Evolutionary conservation across 371 early-diverging fungal genomes (phyloP), one percentile per base, ranked within the genome.

Genomic region (Mucor sp.): DNA sequence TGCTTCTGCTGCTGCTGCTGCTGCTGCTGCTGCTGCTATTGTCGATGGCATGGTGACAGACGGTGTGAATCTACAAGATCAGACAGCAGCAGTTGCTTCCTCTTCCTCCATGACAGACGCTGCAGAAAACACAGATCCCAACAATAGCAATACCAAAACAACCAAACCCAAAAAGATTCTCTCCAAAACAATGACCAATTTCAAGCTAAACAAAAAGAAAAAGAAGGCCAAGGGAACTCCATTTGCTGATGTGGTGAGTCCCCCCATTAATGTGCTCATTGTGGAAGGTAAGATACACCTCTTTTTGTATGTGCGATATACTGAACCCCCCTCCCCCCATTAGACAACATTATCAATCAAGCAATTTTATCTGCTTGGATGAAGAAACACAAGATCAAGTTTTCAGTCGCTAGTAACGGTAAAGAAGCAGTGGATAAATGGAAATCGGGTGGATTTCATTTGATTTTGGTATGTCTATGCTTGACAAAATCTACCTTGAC

Each of bases 331-430:
- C 3, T 9, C 23, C 14, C 19, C 8, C 6, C 25, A 5, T 28
- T 74, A 85, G 91, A 91, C 70, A 91, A 91, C 72, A 76, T 79
- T 6, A 87, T 91, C 74, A 91, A 90, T 74, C 89, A 88, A 67
- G 78, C 77, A 17, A 90, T 92, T 68, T 64, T 92, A 62, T 77
- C 78, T 32, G 85, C 85, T 37, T 92, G 88, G 74, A 87, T 92
- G 84, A 78, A 78, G 28, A 87, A 87, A 58, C 85, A 86, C 23
- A 86, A 87, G 23, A 89, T 92, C 63, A 83, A 79, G 61, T 86
- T 83, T 70, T 79, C 85, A 12, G 83, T 87, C 1, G 93, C 90
- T 8, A 80, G 77, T 56, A 84, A 92, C 69, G 93, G 93, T 23
- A 68, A 73, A 63, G 89, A 90, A 63, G 93, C 93, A 7, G 87